phyloP scores from a whole-genome alignment of 768 basidiomycete genomes.

The Asterophora parasitica region DNA sequence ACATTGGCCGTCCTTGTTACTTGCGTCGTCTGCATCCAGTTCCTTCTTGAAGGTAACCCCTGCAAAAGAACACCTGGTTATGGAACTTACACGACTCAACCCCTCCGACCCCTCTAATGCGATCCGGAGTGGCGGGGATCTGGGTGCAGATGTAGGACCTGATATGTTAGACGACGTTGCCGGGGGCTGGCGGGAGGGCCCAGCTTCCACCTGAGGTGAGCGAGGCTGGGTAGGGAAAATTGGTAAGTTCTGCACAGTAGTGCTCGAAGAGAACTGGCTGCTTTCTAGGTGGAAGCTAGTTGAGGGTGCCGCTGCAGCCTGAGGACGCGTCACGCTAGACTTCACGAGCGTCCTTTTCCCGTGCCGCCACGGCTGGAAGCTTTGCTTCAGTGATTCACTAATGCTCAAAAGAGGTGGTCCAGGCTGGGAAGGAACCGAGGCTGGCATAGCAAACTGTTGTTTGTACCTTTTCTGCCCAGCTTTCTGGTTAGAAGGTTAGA shows the following conservation, averaged over 20 bases:
- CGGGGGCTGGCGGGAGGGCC: not conserved
- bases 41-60: not conserved
- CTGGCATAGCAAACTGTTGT: not conserved
- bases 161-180: not conserved
- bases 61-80: no score
- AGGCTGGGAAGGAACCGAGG: not conserved
- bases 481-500: not conserved
- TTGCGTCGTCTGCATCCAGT: not conserved
- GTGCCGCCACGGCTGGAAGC: not conserved
- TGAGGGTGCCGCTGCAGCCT: no score
- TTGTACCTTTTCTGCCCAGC: not conserved
- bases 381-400: not conserved
- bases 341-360: not conserved
- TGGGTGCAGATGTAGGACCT: not conserved
- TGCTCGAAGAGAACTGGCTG: no score
- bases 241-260: no score
- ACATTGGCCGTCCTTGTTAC: not conserved
- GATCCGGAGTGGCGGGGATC: not conserved
- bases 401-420: not conserved
- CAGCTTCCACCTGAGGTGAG: not conserved
- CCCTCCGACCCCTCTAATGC: not conserved
- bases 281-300: no score
- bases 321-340: not conserved
- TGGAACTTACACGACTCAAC: not conserved
- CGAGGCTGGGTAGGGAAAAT: not conserved